phyloP scores from a whole-genome alignment of 202 grass and related monocot genomes.

The Carex sylvatica region DNA sequence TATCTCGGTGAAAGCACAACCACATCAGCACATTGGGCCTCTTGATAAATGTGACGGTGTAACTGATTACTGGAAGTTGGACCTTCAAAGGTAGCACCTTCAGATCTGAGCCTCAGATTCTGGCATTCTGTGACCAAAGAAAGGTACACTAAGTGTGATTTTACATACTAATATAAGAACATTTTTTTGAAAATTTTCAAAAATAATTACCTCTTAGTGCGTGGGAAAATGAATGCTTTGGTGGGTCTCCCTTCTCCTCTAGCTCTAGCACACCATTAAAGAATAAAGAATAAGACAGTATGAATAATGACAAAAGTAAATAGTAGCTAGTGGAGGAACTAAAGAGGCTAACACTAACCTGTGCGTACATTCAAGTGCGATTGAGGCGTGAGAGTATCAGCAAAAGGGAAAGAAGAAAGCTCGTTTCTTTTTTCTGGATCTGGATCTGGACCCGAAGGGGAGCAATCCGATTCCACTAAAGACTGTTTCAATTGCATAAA shows the following conservation, averaged over 20 bases:
- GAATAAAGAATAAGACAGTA: background rate
- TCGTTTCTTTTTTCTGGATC: slow-evolving; percentile 28
- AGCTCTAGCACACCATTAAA: slow-evolving; percentile 2
- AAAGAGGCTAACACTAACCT: slow-evolving; percentile 33
- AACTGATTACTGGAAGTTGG: slow-evolving; percentile 25
- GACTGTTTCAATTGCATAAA: slow-evolving; percentile 44
- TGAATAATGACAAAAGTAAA: slow-evolving; percentile 21
- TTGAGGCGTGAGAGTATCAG: slow-evolving; percentile 17
- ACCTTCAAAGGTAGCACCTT: slow-evolving; percentile 18
- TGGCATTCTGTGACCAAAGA: slow-evolving; percentile 46
- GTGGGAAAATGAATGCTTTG: slow-evolving; percentile 50
- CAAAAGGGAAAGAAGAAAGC: slow-evolving; percentile 22
- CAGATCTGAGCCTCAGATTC: slow-evolving; percentile 57
- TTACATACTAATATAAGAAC: background rate
- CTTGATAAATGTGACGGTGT: slow-evolving; percentile 14
- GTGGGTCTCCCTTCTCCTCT: slow-evolving; percentile 33
- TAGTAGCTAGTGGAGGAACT: background rate
- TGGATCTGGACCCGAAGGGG: slow-evolving; percentile 61
- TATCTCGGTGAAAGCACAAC: slow-evolving; percentile 51
- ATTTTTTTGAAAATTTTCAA: background rate
- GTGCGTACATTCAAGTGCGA: slow-evolving; percentile 26
- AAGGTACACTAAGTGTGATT: slow-evolving; percentile 27
- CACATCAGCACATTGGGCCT: slow-evolving; percentile 33
- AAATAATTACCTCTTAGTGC: slow-evolving; percentile 54
- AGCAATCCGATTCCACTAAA: slow-evolving; percentile 36